Evolutionary conservation across 208 protist genomes (phyloP).

Genomic region (Crithidia thermophila): DNA sequence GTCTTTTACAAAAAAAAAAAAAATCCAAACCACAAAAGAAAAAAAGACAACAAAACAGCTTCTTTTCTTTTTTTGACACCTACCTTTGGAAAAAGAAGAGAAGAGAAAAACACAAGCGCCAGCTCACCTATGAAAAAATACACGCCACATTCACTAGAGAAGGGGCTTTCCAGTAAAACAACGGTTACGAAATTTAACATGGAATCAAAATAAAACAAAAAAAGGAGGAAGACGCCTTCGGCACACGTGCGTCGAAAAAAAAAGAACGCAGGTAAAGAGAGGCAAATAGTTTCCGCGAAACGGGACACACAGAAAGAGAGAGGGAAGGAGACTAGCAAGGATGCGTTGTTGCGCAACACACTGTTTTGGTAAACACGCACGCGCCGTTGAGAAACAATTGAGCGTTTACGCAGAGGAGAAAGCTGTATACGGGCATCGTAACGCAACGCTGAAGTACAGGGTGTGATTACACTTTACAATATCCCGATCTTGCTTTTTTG

Average conservation of each 20-base stretch:
- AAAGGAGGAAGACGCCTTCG: not conserved
- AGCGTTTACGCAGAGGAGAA: too few species aligned
- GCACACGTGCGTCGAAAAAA: not conserved
- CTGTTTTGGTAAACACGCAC: too few species aligned
- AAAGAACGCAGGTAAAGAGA: constrained; percentile 10
- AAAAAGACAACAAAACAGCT: constrained; percentile 22
- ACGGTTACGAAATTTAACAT: not conserved
- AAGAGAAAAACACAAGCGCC: too few species aligned
- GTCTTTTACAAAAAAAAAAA: not conserved
- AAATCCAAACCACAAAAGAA: constrained; percentile 8
- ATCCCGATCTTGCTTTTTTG: too few species aligned
- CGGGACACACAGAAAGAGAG: not conserved
- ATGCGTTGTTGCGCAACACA: too few species aligned
- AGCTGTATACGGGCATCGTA: too few species aligned
- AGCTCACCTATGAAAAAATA: too few species aligned
- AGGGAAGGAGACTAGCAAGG: constrained; percentile 2
- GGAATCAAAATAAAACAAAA: not conserved
- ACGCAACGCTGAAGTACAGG: too few species aligned
- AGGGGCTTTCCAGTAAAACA: not conserved
- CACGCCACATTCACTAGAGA: not conserved
- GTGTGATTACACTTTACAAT: too few species aligned
- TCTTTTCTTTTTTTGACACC: constrained; percentile 8
- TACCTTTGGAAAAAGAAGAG: too few species aligned
- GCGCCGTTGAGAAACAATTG: too few species aligned
- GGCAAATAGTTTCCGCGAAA: too few species aligned